Evolutionary conservation across 2,329 filamentous ascomycete species (phyloP).

Genomic region (Calonectria fujianensis): DNA sequence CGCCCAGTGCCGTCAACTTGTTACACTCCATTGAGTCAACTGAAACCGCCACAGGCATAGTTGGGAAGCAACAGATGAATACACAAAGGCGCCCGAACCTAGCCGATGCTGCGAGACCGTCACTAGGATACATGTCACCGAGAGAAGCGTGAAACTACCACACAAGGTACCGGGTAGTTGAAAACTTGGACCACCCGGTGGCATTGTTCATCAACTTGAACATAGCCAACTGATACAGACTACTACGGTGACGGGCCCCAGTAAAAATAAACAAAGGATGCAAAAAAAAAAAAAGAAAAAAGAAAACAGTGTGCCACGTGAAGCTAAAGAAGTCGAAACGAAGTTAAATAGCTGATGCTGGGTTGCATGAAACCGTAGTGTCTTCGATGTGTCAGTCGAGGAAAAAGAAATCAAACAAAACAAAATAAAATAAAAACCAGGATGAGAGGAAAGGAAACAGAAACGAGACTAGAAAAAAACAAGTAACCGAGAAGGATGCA

Average conservation of each 20-base stretch:
- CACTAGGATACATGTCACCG: background rate
- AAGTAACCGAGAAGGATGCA: background rate
- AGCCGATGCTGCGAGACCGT: background rate
- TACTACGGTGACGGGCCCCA: too few relatives aligned
- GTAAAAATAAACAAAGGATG: background rate
- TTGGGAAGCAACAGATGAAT: background rate
- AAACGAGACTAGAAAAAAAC: background rate
- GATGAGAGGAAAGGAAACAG: background rate
- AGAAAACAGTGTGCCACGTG: background rate
- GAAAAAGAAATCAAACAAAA: background rate
- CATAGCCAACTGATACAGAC: background rate
- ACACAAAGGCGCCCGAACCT: background rate
- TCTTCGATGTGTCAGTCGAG: background rate
- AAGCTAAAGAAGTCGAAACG: background rate
- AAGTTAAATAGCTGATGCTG: background rate
- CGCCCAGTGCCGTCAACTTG: background rate
- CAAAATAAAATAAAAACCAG: background rate
- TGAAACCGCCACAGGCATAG: background rate
- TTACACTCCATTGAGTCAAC: background rate
- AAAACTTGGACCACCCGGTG: background rate
- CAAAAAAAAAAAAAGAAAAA: background rate
- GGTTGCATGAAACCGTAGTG: background rate
- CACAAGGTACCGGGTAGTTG: background rate
- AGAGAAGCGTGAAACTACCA: background rate
- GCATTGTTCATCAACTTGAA: background rate